Evolutionary conservation across 306 rosid species (phyloP).

Genomic region (Prinsepia uniflora): DNA sequence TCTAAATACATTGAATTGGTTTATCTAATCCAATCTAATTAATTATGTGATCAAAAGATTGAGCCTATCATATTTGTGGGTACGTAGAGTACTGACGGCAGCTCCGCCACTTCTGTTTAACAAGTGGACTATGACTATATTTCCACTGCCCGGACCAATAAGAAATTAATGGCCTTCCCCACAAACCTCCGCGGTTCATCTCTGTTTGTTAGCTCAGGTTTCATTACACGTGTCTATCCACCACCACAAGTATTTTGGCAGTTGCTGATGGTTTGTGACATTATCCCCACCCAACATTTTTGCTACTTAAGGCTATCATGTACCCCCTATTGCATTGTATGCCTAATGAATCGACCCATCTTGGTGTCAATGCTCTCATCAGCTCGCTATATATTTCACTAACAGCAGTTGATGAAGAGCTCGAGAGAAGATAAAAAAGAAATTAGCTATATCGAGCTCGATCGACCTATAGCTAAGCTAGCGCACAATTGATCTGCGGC

Average conservation of each 20-base stretch:
- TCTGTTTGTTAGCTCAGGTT: background rate
- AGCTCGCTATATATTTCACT: too few species aligned
- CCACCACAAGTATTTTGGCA: background rate
- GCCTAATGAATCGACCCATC: background rate
- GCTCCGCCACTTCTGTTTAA: background rate
- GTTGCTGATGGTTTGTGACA: slow-evolving; percentile 49
- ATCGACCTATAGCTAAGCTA: too few species aligned
- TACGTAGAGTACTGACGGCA: background rate
- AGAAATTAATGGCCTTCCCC: background rate
- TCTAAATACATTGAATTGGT: too few species aligned
- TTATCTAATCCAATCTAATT: too few species aligned
- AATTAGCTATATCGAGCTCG: too few species aligned
- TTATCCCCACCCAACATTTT: slow-evolving; percentile 49
- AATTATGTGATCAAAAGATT: too few species aligned
- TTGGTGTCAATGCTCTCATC: background rate
- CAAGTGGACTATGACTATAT: background rate
- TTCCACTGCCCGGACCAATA: background rate
- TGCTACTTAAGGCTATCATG: background rate
- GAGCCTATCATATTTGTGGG: background rate
- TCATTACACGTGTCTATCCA: background rate
- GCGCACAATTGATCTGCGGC: too few species aligned
- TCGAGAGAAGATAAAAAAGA: too few species aligned
- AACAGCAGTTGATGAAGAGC: too few species aligned
- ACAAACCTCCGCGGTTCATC: background rate
- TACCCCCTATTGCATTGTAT: background rate